Evolutionary conservation across 164 flowering plant species (phyloP), one percentile per base, ranked within the genome.

Genomic region (Taxillus chinensis): DNA sequence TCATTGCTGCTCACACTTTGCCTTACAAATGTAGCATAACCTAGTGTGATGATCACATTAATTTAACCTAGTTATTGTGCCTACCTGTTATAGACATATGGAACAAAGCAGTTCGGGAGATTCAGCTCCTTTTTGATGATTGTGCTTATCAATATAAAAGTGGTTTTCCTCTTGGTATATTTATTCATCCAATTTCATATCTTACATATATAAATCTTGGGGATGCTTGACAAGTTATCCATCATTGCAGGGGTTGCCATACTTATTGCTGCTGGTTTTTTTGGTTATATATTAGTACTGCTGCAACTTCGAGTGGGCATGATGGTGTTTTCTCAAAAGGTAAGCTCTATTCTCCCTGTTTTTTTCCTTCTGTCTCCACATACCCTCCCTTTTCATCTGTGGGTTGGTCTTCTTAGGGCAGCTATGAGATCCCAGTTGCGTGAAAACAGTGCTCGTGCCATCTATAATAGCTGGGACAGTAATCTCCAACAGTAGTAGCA

Each of bases 221-320:
- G 9, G 38, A 59, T 7, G 52, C 8, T 39, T 9, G 41, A 39
- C 13, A 39, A 52, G n/a, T 38, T 50, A 57, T 50, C 55, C 41
- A 9, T 42, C 41, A 45, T 69, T 73, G 69, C 80, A 93, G 98
- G 96, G 61, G 64, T 93, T 68, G 96, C 86, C 40, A 86, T 92
- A 66, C 90, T 92, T 43, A 64, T 83, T 40, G 90, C 85, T 3
- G 96, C 98, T 62, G 95, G 80, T 43, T 82, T 92, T 79, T 82
- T 90, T 60, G 98, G 98, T 73, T 92, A 90, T 76, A 82, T 88
- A 89, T 77, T 92, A 15, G 96, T 92, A 39, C 76, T 90, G 76
- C 83, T 92, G 60, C 98, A 88, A 64, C 80, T 77, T 12, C 78
- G 97, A 76, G 85, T 92, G 58, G 73, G 87, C 58, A 64, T 81